Base-by-base conservation (phyloP, 805 yeast genomes). In the Ogataea degrootiae region DNA sequence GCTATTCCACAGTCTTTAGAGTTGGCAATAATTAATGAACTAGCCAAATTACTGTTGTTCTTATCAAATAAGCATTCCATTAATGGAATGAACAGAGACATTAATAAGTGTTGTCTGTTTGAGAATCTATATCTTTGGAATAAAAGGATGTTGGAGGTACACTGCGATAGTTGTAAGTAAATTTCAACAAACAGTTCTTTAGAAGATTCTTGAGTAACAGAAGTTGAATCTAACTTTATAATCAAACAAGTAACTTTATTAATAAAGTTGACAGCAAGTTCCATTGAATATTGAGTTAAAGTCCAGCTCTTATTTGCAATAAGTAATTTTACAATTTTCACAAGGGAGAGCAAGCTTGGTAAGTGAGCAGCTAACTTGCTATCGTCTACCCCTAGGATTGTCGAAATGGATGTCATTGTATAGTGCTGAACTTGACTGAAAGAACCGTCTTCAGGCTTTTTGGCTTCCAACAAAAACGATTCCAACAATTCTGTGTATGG, bases 51-150 rank as follows among this genome's bases (percentile, higher is more conserved):
- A 5, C 21, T 21, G 15, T 54, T 48, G 33, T 45, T 42, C 17
- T 54, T 50, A 42, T 61, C 45, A 69, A 67, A 55, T 4, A 86
- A 56, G 1, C 74, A 63, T 42, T 69, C 75, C 60, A 92, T 65
- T 42, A 83, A 65, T 3, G 78, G 66, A 14, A 75, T 70, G 39
- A 85, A 69, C 1, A 76, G 61, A 1, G 71, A 56, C 7, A 79
- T 67, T 3, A 89, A 54, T 40, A 90, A 58, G 61, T 89, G 96
- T 58, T 87, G 82, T 60, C 97, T 79, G 35, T 83, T 80, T 0
- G 83, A 72, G 17, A 91, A 67, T 57, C 89, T 77, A 59, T 71
- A 78, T 45, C 97, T 75, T 57, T 88, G 94, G 58, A 75, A 75
- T 26, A 88, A 67, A 8, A 91, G 62, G 2, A 87, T 66, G 35